Percentiles rank a stretch among this genome's conserved stretches.
Conservation (phyloP, 169 alveolate species). For the Ichthyophthirius multifiliis region DNA sequence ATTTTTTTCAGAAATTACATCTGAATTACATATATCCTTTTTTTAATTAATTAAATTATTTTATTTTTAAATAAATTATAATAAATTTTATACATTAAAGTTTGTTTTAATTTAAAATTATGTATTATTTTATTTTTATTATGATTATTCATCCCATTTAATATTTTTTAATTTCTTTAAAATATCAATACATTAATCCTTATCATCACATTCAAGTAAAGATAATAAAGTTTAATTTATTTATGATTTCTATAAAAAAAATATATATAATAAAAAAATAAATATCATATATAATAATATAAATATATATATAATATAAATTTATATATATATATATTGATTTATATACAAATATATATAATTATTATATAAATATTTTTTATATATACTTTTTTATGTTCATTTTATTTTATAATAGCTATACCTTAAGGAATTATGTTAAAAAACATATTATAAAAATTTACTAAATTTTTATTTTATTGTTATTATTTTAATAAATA, state of each 20-base stretch:
- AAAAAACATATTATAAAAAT: conserved; percentile 4
- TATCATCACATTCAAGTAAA: background rate
- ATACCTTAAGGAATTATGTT: background rate
- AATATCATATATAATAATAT: background rate
- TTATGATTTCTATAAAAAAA: background rate
- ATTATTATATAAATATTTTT: too few species aligned
- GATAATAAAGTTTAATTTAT: background rate
- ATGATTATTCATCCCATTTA: background rate
- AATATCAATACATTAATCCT: background rate
- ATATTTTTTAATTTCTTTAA: background rate
- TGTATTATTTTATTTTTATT: background rate
- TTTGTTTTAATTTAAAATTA: too few species aligned
- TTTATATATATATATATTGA: too few species aligned
- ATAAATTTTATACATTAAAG: too few species aligned
- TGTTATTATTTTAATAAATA: too few species aligned
- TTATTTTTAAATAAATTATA: too few species aligned
- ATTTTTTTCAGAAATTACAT: too few species aligned
- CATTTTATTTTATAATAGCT: background rate
- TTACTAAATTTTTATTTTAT: conserved; percentile 4
- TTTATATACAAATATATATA: too few species aligned
- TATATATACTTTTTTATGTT: too few species aligned
- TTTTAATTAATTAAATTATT: too few species aligned
- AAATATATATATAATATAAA: too few species aligned
- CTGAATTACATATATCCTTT: too few species aligned
- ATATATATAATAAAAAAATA: background rate